phyloP scores from a whole-genome alignment of 202 grass and related monocot genomes.

The Zoysia matrella region DNA sequence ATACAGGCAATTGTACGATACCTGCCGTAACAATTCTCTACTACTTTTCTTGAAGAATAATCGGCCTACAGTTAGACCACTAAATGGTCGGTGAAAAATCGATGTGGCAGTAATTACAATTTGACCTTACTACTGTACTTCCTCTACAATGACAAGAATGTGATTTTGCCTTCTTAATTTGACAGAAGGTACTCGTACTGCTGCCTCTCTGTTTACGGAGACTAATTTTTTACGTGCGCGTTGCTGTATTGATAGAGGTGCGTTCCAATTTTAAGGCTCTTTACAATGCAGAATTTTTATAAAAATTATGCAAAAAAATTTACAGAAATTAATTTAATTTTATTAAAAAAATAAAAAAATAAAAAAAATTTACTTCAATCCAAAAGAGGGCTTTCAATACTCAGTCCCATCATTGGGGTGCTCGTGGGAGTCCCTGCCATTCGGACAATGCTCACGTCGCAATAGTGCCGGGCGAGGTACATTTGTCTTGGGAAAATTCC shows the following conservation, averaged over 20 bases:
- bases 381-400: neutral
- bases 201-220: neutral
- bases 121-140: neutral
- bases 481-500: slow-evolving; percentile 46
- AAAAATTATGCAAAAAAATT: too few species aligned
- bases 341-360: too few species aligned
- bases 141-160: neutral
- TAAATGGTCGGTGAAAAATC: neutral
- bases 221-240: neutral
- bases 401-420: slow-evolving; percentile 8
- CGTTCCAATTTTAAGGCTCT: neutral
- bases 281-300: too few species aligned
- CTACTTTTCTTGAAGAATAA: neutral
- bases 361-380: too few species aligned
- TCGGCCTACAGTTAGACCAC: neutral
- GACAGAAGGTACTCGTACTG: neutral
- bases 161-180: neutral
- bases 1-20: too few species aligned
- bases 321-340: too few species aligned
- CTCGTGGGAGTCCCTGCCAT: slow-evolving; percentile 16
- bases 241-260: neutral
- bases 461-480: slow-evolving; percentile 38
- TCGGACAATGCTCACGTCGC: slow-evolving; percentile 42
- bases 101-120: neutral
- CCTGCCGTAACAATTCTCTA: too few species aligned